Conservation (phyloP, 352 stramenopile genomes). For the Phytophthora nicotianae region DNA sequence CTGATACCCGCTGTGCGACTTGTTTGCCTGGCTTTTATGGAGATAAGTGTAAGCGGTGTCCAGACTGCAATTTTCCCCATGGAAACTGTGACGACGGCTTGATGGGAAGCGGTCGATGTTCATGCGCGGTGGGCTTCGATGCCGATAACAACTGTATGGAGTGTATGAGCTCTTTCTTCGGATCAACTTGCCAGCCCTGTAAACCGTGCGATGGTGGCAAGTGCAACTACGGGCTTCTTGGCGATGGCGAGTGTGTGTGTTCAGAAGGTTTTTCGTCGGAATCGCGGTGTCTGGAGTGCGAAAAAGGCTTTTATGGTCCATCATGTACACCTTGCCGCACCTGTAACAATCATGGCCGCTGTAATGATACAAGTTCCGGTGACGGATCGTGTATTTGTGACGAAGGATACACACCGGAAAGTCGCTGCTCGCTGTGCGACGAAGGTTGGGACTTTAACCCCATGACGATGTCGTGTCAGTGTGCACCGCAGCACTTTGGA, state of each 20-base stretch:
- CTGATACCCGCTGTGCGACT: slow-evolving; percentile 69
- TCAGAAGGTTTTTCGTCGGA: slow-evolving; percentile 76
- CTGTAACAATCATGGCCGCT: slow-evolving; percentile 85
- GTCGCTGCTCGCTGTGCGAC: slow-evolving; percentile 78
- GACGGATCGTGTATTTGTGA: slow-evolving; percentile 85
- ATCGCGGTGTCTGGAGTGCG: slow-evolving; percentile 78
- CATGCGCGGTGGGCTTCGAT: slow-evolving; percentile 86
- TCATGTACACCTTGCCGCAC: slow-evolving; percentile 79
- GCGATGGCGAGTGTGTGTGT: slow-evolving; percentile 84
- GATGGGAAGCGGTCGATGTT: slow-evolving; percentile 78
- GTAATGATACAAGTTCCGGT: slow-evolving; percentile 69
- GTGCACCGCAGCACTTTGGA: slow-evolving; percentile 82
- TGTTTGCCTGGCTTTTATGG: slow-evolving; percentile 83
- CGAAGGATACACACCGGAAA: slow-evolving; percentile 80
- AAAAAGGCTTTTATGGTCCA: slow-evolving; percentile 71
- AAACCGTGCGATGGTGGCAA: slow-evolving; percentile 78
- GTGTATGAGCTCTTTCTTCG: slow-evolving; percentile 87
- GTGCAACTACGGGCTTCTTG: slow-evolving; percentile 81
- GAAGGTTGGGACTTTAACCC: slow-evolving; percentile 90
- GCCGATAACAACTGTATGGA: slow-evolving; percentile 74
- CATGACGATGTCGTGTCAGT: slow-evolving; percentile 87
- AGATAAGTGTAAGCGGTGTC: slow-evolving; percentile 70
- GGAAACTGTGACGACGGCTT: slow-evolving; percentile 87
- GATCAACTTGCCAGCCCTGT: slow-evolving; percentile 69
- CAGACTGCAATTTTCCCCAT: slow-evolving; percentile 84